These are phyloP conservation scores for Nicotiana tomentosiformis DNA, from an alignment of 257 asterid genomes.

Conservation along the genomic window DNA sequence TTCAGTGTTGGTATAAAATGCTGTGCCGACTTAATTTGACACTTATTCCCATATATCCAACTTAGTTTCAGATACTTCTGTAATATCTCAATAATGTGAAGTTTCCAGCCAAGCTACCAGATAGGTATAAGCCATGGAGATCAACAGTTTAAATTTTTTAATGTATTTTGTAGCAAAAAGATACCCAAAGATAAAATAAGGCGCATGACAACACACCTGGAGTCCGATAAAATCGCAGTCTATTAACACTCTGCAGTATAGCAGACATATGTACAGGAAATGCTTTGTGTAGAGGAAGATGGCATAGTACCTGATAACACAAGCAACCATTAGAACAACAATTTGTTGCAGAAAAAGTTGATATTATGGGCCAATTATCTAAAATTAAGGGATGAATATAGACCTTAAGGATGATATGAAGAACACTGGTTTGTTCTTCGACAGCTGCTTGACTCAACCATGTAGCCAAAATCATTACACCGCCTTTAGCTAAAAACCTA, in stretches of 20 bases:
- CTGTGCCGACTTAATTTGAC: background rate
- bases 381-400: background rate
- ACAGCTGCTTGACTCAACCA: conserved; percentile 89
- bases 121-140: background rate
- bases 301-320: conserved; percentile 64
- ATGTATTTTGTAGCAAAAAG: background rate
- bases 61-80: background rate
- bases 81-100: background rate
- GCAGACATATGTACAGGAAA: conserved; percentile 91
- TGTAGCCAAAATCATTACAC: conserved; percentile 84
- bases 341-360: background rate
- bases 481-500: conserved; percentile 88
- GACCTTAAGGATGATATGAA: conserved; percentile 74
- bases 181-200: background rate
- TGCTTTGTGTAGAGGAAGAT: conserved; percentile 84
- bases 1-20: background rate
- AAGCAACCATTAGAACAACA: conserved; percentile 17
- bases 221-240: conserved; percentile 75
- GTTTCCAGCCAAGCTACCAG: background rate
- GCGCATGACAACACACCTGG: conserved; percentile 67
- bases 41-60: background rate
- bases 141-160: background rate
- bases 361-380: background rate
- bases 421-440: conserved; percentile 88
- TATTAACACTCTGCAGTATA: conserved; percentile 82